Base-by-base conservation (phyloP, 148 eudicot genomes). In the Mesembryanthemum crystallinum region DNA sequence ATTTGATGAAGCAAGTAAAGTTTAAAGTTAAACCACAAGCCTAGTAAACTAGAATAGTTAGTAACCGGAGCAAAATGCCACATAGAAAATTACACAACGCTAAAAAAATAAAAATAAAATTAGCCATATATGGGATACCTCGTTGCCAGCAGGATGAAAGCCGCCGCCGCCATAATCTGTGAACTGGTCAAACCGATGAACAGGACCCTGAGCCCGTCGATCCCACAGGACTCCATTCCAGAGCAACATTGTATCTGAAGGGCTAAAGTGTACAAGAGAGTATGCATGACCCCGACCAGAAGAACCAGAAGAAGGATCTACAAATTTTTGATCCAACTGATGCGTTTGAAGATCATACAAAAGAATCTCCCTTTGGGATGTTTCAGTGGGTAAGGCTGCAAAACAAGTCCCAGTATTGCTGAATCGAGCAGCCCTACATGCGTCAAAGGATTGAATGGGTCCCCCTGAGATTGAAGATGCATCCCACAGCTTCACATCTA, bases 141-240 rank as follows among this genome's bases (percentile, higher is more conserved):
- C 99, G 70, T 95, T 95, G 65, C 99, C 99, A 83, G 99, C 94
- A 73, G 99, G 99, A 88, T 92, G 99, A 76, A 95, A 95, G 30
- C 97, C 99, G 3, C 98, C 97, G 20, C 99, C 99, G 23, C 99
- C 99, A 78, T 92, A 95, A 69, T 92, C 99, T 15, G 97, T 88
- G 74, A 92, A 89, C 76, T 92, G 97, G 72, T 95, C 97, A 83
- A 95, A 92, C 47, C 92, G 91, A 83, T 89, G 94, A 64, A 89
- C 82, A 21, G 88, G 88, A 33, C 85, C 85, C 24, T 90, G 72
- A 73, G 54, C 86, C 55, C 98, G 85, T 45, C 84, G 86, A 78
- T 95, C 99, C 99, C 99, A 95, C 66, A 95, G 78, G 71, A 95
- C 90, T 32, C 99, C 99, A 81, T 95, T 88, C 97, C 97, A 95